These are phyloP conservation scores for Eucalyptus marginata DNA, from an alignment of 345 rosid genomes.

Conservation along the genomic window DNA sequence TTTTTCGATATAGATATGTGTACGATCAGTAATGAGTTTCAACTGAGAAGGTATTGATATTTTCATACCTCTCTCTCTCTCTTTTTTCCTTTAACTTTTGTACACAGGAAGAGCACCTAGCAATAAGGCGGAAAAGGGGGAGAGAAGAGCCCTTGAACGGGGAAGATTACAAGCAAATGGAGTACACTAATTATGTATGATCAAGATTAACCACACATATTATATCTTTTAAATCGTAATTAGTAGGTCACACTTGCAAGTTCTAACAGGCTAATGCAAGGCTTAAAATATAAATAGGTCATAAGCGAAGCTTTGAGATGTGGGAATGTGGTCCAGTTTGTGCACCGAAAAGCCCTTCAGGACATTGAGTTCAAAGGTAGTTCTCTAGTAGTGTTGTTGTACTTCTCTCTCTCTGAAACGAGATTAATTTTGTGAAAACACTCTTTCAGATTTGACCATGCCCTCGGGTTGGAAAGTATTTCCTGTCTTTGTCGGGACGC, in stretches of 20 bases:
- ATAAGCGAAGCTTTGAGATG: slow-evolving; percentile 57
- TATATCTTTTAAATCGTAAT: not conserved
- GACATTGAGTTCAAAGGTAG: slow-evolving; percentile 73
- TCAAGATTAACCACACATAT: not conserved
- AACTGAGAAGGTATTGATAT: not conserved
- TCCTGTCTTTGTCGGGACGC: slow-evolving; percentile 44
- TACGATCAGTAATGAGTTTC: not conserved
- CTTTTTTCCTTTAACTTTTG: not conserved
- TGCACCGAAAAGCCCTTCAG: slow-evolving; percentile 53
- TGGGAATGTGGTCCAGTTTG: slow-evolving; percentile 65
- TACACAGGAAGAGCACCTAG: slow-evolving; percentile 55
- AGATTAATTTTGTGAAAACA: not conserved
- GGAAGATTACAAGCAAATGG: slow-evolving; percentile 73
- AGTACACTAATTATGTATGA: slow-evolving; percentile 54
- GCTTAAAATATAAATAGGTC: slow-evolving; percentile 22
- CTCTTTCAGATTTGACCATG: slow-evolving; percentile 32
- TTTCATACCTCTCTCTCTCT: not conserved
- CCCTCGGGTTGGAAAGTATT: slow-evolving; percentile 79
- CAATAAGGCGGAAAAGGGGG: slow-evolving; percentile 40
- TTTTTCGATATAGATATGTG: not conserved
- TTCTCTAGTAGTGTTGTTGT: not conserved
- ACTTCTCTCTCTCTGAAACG: not conserved
- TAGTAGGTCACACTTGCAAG: not conserved
- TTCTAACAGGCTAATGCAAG: not conserved
- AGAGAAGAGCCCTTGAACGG: slow-evolving; percentile 28